phyloP scores from a whole-genome alignment of 2,329 filamentous ascomycete genomes.

The Neonectria punicea region DNA sequence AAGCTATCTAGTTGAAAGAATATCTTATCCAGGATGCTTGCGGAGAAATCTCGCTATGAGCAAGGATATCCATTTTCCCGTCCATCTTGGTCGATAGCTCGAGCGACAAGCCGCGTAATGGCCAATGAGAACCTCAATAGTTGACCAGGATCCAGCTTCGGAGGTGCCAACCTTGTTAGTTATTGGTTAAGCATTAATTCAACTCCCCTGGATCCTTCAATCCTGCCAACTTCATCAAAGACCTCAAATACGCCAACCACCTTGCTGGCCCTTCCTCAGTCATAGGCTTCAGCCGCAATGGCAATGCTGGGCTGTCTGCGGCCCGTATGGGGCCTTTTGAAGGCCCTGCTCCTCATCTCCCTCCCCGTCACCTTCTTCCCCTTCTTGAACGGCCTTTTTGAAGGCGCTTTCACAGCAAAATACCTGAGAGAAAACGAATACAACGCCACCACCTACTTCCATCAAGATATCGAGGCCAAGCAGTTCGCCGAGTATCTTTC shows the following conservation, averaged over 20 bases:
- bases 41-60: not conserved
- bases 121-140: not conserved
- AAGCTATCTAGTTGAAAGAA: not conserved
- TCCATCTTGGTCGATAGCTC: not conserved
- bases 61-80: not conserved
- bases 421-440: not conserved
- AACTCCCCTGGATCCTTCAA: not conserved
- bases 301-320: slow-evolving; percentile 4
- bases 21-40: not conserved
- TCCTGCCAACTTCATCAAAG: not conserved
- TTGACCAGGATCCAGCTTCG: not conserved
- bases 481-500: not conserved
- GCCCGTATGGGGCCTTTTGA: slow-evolving; percentile 3
- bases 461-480: not conserved
- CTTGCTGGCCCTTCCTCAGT: not conserved
- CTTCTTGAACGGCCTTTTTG: slow-evolving; percentile 15
- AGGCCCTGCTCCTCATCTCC: slow-evolving; percentile 9
- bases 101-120: not conserved
- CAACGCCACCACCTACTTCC: not conserved
- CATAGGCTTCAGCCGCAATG: no score
- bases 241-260: not conserved
- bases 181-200: not conserved
- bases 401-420: slow-evolving; percentile 9
- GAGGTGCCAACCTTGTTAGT: not conserved
- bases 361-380: slow-evolving; percentile 18